phyloP scores from a whole-genome alignment of 306 rosid genomes.

The Cicer yamashitae region DNA sequence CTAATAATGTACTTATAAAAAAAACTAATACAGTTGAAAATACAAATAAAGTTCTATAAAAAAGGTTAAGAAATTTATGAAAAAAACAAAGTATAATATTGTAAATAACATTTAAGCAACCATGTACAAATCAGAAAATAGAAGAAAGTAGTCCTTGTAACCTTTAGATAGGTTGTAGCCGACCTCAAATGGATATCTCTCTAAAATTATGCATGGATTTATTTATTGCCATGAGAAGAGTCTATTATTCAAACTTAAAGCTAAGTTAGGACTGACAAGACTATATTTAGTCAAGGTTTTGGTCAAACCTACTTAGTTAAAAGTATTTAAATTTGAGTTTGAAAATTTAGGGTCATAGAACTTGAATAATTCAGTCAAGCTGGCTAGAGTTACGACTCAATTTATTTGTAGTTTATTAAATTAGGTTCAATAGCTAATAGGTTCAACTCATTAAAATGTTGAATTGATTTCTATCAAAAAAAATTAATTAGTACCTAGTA shows the following conservation, averaged over 20 bases:
- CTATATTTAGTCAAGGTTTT: slow-evolving; percentile 36
- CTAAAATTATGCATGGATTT: slow-evolving; percentile 39
- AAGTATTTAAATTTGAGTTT: slow-evolving; percentile 11
- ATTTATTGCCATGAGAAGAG: slow-evolving; percentile 27
- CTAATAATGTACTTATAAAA: too few species aligned
- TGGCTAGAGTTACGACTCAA: slow-evolving; percentile 4
- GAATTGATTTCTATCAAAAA: neutral
- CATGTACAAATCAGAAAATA: slow-evolving; percentile 32
- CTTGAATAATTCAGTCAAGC: slow-evolving; percentile 7
- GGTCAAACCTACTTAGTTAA: slow-evolving; percentile 31
- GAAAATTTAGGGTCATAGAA: neutral
- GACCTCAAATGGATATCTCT: slow-evolving; percentile 42
- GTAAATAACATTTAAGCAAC: neutral
- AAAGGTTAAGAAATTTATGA: too few species aligned
- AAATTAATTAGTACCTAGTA: too few species aligned
- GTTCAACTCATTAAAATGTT: neutral
- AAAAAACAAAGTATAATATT: too few species aligned
- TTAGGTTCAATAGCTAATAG: slow-evolving; percentile 6
- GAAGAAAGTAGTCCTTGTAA: slow-evolving; percentile 10
- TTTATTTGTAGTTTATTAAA: neutral
- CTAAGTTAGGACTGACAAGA: slow-evolving; percentile 37
- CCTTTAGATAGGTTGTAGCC: slow-evolving; percentile 39
- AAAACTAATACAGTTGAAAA: too few species aligned
- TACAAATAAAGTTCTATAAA: too few species aligned
- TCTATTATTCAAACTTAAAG: slow-evolving; percentile 32